Evolutionary conservation across 2,329 filamentous ascomycete species (phyloP), one percentile per base, ranked within the genome.

Genomic region (Graphium sp.): DNA sequence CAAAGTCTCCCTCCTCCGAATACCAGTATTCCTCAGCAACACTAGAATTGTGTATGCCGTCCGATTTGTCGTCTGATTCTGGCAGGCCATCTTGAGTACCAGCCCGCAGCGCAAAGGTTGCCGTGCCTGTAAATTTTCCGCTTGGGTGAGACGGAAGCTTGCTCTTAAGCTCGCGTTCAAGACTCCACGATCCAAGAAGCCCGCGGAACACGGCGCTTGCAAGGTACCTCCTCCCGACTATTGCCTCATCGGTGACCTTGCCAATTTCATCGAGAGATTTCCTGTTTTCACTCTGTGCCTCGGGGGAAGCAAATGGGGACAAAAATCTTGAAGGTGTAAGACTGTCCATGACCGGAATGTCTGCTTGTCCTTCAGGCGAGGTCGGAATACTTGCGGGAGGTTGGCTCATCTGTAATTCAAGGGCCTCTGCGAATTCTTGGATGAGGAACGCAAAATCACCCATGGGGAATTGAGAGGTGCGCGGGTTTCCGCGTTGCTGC

Each of bases 371-470:
- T n/a, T 22, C 20, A n/a, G 8, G 8, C 6, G 29, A 14, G 15
- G 17, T 10, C 5, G 23, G 17, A 18, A 28, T 22, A 7, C 32
- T 12, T 24, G 36, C 40, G 11, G 49, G 50, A 1, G 49, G 41
- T n/a, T 37, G 44, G 11, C 37, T 43, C 18, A 52, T 61, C 18
- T 42, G 46, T 7, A 83, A 55, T 1, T 53, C 58, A 3, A 82
- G 53, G 0, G 70, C 64, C 3, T 59, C 46, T 9, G 72, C 58
- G 33, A 85, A 71, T 9, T 77, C 67, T 37, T 83, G 72, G 60
- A 87, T 74, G 9, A 87, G 50, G 35, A 73, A 85, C 6, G 71
- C 50, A 45, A 85, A 87, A 47, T 91, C 82, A 7, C 74, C 74
- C 74, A 87, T 85, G 21, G 80, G 82, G 39, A 84, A 89, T 40